Evolutionary conservation across 2,329 filamentous ascomycete genomes (phyloP).

Genomic region (Alternaria sp.): DNA sequence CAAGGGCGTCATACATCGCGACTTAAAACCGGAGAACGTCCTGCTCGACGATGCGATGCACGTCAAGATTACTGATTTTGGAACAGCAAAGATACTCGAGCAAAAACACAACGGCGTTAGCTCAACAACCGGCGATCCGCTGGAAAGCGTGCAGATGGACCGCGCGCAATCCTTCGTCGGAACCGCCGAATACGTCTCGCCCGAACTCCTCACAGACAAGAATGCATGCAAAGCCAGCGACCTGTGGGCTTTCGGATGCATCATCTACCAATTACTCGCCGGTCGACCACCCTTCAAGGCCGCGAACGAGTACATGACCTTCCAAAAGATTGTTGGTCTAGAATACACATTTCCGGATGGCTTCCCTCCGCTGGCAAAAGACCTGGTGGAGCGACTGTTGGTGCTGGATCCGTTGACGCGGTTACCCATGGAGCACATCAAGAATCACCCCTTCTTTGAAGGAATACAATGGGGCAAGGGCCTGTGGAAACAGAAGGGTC

Average conservation of each 20-base stretch:
- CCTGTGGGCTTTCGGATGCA: slow-evolving; percentile 97
- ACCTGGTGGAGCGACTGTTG: slow-evolving; percentile 87
- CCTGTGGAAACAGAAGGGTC: slow-evolving; percentile 89
- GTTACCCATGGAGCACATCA: slow-evolving; percentile 93
- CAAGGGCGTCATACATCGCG: slow-evolving; percentile 92
- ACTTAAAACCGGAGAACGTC: slow-evolving; percentile 96
- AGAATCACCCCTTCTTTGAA: slow-evolving; percentile 94
- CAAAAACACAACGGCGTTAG: slow-evolving; percentile 50
- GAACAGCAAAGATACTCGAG: slow-evolving; percentile 91
- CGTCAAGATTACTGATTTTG: slow-evolving; percentile 98
- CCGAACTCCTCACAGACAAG: slow-evolving; percentile 94
- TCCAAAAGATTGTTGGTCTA: slow-evolving; percentile 94
- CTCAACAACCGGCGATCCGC: slow-evolving; percentile 53
- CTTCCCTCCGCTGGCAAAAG: slow-evolving; percentile 84
- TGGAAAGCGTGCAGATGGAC: slow-evolving; percentile 68
- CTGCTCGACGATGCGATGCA: slow-evolving; percentile 95
- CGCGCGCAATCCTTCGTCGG: slow-evolving; percentile 95
- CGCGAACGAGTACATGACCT: slow-evolving; percentile 93
- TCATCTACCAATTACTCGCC: slow-evolving; percentile 93
- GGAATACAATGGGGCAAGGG: slow-evolving; percentile 82
- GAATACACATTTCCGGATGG: slow-evolving; percentile 93
- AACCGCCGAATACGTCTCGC: slow-evolving; percentile 97
- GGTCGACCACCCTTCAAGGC: slow-evolving; percentile 98
- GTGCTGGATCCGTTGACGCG: slow-evolving; percentile 86
- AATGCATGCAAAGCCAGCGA: slow-evolving; percentile 98